Evolutionary conservation across 2,329 filamentous ascomycete genomes (phyloP).

Genomic region (Phialophora tarda): DNA sequence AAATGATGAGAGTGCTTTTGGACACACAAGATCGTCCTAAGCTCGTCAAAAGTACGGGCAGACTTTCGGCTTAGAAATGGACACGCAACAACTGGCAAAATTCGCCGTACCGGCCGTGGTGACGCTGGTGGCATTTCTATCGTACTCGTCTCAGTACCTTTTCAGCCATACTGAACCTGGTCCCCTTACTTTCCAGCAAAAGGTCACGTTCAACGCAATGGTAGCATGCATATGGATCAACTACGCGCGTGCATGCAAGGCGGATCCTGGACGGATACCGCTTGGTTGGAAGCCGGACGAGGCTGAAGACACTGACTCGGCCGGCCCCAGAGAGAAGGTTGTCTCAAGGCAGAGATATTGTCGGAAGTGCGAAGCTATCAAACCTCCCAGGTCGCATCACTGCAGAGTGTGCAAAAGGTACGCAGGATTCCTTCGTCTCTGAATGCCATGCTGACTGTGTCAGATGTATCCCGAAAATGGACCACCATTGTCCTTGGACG

Average conservation of each 20-base stretch:
- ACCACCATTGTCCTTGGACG: slow-evolving; percentile 72
- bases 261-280: slow-evolving; percentile 63
- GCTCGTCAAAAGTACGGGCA: neutral
- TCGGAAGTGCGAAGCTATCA: slow-evolving; percentile 64
- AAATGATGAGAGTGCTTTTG: neutral
- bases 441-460: slow-evolving; percentile 15
- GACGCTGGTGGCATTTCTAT: slow-evolving; percentile 62
- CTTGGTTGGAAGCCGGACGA: slow-evolving; percentile 46
- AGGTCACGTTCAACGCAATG: slow-evolving; percentile 56
- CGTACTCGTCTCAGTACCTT: slow-evolving; percentile 65
- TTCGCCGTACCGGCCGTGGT: slow-evolving; percentile 62
- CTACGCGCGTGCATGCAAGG: slow-evolving; percentile 64
- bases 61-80: slow-evolving; percentile 15
- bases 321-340: slow-evolving; percentile 19
- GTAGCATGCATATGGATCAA: slow-evolving; percentile 62
- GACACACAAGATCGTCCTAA: neutral
- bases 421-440: slow-evolving; percentile 17
- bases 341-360: slow-evolving; percentile 59
- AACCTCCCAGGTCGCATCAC: slow-evolving; percentile 68
- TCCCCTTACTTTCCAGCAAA: slow-evolving; percentile 57
- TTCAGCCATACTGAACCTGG: slow-evolving; percentile 60
- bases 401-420: slow-evolving; percentile 68
- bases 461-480: slow-evolving; percentile 69
- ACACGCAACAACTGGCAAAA: slow-evolving; percentile 23
- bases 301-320: slow-evolving; percentile 28